Evolutionary conservation across 208 protist species (phyloP).

Genomic region (Leishmania turanica): DNA sequence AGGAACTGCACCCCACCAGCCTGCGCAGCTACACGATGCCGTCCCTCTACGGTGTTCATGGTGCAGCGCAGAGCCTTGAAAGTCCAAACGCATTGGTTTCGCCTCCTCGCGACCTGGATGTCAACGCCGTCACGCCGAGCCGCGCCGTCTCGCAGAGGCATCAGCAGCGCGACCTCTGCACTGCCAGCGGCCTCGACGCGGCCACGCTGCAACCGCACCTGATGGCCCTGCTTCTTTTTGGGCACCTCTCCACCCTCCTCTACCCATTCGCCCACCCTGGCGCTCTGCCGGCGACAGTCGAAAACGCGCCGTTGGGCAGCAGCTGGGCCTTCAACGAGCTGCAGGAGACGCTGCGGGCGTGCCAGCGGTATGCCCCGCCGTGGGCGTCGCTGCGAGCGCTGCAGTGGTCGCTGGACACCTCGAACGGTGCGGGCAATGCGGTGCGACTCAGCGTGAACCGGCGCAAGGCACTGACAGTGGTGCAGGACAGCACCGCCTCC

Average conservation of each 20-base stretch:
- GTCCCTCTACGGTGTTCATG: slow-evolving; percentile 10
- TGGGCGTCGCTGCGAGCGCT: slow-evolving; percentile 44
- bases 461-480: slow-evolving; percentile 68
- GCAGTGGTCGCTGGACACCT: slow-evolving; percentile 42
- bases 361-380: slow-evolving; percentile 42
- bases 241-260: slow-evolving; percentile 33
- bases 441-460: slow-evolving; percentile 86
- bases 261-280: slow-evolving; percentile 35
- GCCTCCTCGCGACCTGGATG: not conserved
- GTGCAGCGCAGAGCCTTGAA: not conserved
- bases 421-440: slow-evolving; percentile 56
- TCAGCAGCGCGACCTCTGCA: slow-evolving; percentile 26
- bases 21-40: slow-evolving; percentile 40
- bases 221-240: slow-evolving; percentile 25
- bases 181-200: slow-evolving; percentile 21
- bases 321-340: slow-evolving; percentile 18
- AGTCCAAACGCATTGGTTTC: not conserved
- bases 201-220: slow-evolving; percentile 19
- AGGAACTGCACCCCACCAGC: slow-evolving; percentile 31
- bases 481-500: slow-evolving; percentile 45
- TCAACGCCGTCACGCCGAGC: not conserved
- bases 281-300: slow-evolving; percentile 26
- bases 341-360: slow-evolving; percentile 20
- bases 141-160: slow-evolving; percentile 12
- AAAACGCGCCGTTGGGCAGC: slow-evolving; percentile 23